Evolutionary conservation across 2,329 filamentous ascomycete genomes (phyloP).

Genomic region (Colletotrichum aenigma): DNA sequence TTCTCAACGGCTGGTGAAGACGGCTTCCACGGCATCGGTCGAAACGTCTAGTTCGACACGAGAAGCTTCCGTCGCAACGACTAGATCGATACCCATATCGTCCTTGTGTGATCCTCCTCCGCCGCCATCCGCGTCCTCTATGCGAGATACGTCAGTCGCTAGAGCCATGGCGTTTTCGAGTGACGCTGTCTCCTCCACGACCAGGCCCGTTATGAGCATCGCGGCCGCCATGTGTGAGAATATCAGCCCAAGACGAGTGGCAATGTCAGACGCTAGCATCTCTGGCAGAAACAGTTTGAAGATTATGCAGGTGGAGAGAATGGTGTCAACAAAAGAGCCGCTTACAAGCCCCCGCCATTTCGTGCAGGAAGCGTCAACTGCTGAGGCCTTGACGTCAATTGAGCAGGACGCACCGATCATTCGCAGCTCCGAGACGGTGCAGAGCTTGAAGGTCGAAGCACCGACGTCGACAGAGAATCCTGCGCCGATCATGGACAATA

Average conservation of each 20-base stretch:
- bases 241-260: not conserved
- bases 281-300: not conserved
- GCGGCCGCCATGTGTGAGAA: slow-evolving; percentile 2
- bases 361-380: not conserved
- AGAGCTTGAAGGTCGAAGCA: not conserved
- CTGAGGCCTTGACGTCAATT: slow-evolving; percentile 1
- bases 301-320: not conserved
- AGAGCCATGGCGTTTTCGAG: not conserved
- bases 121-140: not conserved
- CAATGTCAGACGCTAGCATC: not conserved
- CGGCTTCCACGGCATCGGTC: not conserved
- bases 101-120: slow-evolving; percentile 16
- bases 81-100: slow-evolving; percentile 13
- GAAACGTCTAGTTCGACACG: not conserved
- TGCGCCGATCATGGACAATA: slow-evolving; percentile 1
- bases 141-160: not conserved
- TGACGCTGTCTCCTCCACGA: not conserved
- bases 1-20: not conserved
- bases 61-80: not conserved
- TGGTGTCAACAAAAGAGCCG: not conserved
- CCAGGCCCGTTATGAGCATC: slow-evolving; percentile 10
- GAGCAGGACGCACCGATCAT: not conserved
- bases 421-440: slow-evolving; percentile 4
- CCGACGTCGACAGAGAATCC: slow-evolving; percentile 6
- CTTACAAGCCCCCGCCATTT: not conserved